These are phyloP conservation scores for Dysphania ambrosioides DNA, from an alignment of 148 eudicot species.

Conservation along the genomic window DNA sequence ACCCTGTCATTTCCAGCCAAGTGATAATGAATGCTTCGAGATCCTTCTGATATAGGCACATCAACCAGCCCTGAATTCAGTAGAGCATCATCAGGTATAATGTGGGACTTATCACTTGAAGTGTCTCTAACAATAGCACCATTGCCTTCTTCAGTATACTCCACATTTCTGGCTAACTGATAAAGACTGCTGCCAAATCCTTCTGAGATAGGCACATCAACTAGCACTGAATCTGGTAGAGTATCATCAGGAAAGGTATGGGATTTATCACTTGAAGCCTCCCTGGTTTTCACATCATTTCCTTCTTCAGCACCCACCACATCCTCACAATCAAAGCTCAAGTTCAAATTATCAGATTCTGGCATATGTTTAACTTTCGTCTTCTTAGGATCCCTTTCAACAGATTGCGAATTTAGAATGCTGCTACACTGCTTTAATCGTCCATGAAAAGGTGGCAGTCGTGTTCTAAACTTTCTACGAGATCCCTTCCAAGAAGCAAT, in stretches of 20 bases:
- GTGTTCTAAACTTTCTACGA: slow-evolving; percentile 22
- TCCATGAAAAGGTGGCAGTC: slow-evolving; percentile 5
- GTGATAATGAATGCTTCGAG: slow-evolving; percentile 3
- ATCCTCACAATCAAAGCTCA: not conserved
- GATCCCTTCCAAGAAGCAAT: slow-evolving; percentile 26
- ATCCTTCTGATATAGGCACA: slow-evolving; percentile 22
- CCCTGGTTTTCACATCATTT: slow-evolving; percentile 9
- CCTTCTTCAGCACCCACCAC: slow-evolving; percentile 11
- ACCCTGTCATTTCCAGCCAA: slow-evolving; percentile 15
- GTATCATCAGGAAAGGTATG: not conserved
- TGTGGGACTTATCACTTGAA: not conserved
- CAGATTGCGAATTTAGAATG: slow-evolving; percentile 18
- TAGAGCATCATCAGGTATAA: not conserved
- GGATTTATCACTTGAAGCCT: slow-evolving; percentile 1
- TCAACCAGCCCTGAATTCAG: slow-evolving; percentile 7
- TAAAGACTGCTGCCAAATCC: slow-evolving; percentile 8
- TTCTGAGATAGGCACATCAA: slow-evolving; percentile 22
- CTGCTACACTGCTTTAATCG: slow-evolving; percentile 16
- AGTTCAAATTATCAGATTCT: slow-evolving; percentile 15
- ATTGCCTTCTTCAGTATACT: slow-evolving; percentile 11
- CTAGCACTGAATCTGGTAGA: slow-evolving; percentile 1
- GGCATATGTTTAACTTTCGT: not conserved
- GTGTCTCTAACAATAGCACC: slow-evolving; percentile 7
- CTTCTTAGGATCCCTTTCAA: slow-evolving; percentile 18
- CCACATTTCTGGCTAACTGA: not conserved